A percentile compares a stretch with the other conserved stretches of the same genome.
These are phyloP conservation scores for Podosphaera xanthii DNA, from an alignment of 2,329 filamentous ascomycete species.

Conservation along the genomic window DNA sequence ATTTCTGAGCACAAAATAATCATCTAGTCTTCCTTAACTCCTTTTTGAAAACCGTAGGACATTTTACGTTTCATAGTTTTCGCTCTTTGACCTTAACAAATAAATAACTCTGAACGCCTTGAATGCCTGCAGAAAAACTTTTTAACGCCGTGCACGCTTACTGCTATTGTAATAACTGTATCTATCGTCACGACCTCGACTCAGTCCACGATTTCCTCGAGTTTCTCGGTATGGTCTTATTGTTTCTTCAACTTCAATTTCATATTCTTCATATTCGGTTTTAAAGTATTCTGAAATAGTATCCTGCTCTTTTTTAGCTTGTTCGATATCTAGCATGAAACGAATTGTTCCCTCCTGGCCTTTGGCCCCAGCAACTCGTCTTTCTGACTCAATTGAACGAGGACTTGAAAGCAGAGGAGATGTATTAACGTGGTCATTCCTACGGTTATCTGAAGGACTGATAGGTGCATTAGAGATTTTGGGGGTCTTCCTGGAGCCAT, in stretches of 20 bases:
- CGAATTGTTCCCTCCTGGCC: constrained; percentile 53
- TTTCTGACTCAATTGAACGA: constrained; percentile 12
- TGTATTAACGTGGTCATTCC: constrained; percentile 12
- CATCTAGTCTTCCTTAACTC: not conserved
- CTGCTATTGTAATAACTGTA: not conserved
- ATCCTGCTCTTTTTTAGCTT: constrained; percentile 47
- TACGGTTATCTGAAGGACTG: constrained; percentile 14
- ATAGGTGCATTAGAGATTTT: constrained; percentile 17
- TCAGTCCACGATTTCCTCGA: constrained; percentile 3
- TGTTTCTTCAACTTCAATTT: constrained; percentile 38
- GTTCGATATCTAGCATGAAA: constrained; percentile 67
- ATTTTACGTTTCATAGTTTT: not conserved
- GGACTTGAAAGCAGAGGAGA: constrained; percentile 15
- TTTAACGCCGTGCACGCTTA: constrained; percentile 1
- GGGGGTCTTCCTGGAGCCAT: constrained; percentile 16
- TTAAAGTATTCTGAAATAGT: constrained; percentile 46
- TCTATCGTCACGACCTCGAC: not conserved
- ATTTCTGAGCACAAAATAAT: not conserved
- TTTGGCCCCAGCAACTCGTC: constrained; percentile 7
- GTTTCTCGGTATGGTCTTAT: constrained; percentile 8
- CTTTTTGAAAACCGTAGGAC: not conserved
- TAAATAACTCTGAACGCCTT: not conserved
- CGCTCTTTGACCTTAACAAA: too few species aligned
- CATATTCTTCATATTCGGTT: constrained; percentile 54
- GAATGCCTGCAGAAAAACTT: not conserved